These are phyloP conservation scores for Coriaria nepalensis DNA, from an alignment of 306 rosid species.

Conservation along the genomic window DNA sequence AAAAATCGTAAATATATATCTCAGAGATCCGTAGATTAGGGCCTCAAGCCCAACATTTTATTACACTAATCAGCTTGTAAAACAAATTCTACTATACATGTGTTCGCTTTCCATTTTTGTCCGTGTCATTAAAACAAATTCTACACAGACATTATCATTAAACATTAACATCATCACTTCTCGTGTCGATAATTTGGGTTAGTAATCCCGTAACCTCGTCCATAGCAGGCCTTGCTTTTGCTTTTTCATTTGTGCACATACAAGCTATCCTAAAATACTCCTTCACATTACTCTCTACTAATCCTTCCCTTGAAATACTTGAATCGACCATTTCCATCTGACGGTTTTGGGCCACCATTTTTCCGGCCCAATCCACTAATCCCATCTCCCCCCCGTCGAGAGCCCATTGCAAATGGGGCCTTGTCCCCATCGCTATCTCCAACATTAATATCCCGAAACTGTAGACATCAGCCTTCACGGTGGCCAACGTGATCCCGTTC, in stretches of 20 bases:
- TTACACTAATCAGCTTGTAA: too few relatives aligned
- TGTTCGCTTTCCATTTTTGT: too few relatives aligned
- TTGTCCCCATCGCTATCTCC: constrained; percentile 38
- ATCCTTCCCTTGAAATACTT: constrained; percentile 28
- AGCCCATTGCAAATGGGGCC: constrained; percentile 45
- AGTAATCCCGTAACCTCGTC: constrained; percentile 22
- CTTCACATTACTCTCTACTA: constrained; percentile 29
- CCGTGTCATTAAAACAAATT: not conserved
- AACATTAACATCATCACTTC: not conserved
- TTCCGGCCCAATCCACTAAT: constrained; percentile 53
- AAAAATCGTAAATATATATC: too few relatives aligned
- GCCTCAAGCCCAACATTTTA: too few relatives aligned
- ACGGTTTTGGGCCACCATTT: constrained; percentile 32
- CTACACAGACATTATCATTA: not conserved
- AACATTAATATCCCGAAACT: constrained; percentile 80
- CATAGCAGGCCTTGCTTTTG: constrained; percentile 51
- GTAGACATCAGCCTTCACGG: constrained; percentile 58
- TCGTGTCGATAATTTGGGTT: constrained; percentile 16
- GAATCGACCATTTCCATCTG: constrained; percentile 54
- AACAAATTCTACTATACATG: too few relatives aligned
- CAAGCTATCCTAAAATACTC: constrained; percentile 61
- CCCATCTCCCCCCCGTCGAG: constrained; percentile 27
- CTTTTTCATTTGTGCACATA: constrained; percentile 33
- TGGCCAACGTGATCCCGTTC: constrained; percentile 43
- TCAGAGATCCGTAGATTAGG: too few relatives aligned